phyloP scores from a whole-genome alignment of 208 protist species.

The Zelonia costaricensis region DNA sequence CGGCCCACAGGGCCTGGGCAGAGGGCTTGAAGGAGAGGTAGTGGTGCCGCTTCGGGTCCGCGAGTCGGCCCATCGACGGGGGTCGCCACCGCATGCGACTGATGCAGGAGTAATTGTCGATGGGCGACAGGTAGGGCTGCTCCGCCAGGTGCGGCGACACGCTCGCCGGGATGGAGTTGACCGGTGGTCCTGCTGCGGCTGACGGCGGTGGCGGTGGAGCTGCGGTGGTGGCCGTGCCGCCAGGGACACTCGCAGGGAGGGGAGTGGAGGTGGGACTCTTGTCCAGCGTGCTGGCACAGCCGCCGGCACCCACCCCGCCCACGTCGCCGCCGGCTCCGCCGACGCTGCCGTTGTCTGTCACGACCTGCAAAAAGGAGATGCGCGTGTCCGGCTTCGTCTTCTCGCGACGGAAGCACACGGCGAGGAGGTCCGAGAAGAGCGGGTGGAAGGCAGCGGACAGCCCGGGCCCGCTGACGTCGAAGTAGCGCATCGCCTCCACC shows the following conservation, averaged over 20 bases:
- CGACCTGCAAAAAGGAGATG: conserved; percentile 56
- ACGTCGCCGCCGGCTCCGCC: not conserved
- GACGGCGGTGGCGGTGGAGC: not conserved
- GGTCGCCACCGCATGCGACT: conserved; percentile 71
- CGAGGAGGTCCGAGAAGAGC: conserved; percentile 75
- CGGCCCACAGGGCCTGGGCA: conserved; percentile 21
- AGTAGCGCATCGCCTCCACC: conserved; percentile 48
- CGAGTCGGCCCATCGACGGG: conserved; percentile 27
- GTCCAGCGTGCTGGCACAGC: too few species aligned
- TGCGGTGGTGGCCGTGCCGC: not conserved
- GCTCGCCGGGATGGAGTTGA: conserved; percentile 1
- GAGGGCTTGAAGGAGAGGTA: conserved; percentile 32
- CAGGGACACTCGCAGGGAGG: not conserved
- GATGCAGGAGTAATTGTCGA: conserved; percentile 70
- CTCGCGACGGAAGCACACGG: conserved; percentile 67
- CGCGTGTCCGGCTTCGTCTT: conserved; percentile 71
- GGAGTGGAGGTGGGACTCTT: too few species aligned
- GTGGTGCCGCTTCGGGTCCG: conserved; percentile 24
- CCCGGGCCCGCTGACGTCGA: conserved; percentile 59
- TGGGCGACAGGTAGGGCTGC: conserved; percentile 50
- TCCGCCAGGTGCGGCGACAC: conserved; percentile 29
- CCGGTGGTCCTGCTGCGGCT: not conserved
- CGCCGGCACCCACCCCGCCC: too few species aligned
- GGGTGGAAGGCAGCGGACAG: conserved; percentile 76
- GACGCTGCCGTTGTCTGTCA: not conserved